Evolutionary conservation across 208 protist genomes (phyloP).

Genomic region (Trypanosomatidae sp.): DNA sequence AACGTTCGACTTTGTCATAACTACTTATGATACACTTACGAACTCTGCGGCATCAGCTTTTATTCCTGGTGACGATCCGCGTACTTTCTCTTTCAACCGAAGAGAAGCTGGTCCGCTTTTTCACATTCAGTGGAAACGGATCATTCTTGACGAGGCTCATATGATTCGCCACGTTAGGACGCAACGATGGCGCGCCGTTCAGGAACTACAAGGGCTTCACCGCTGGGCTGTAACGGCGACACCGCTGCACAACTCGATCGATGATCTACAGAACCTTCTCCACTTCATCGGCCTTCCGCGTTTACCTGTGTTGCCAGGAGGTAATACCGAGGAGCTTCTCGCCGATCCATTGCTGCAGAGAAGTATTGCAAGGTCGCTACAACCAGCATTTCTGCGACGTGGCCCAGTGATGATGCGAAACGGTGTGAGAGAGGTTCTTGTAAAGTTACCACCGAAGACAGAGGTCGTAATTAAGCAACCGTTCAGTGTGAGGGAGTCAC

Average conservation of each 20-base stretch:
- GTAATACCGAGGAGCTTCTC: conserved; percentile 71
- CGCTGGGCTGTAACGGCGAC: conserved; percentile 94
- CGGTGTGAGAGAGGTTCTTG: conserved; percentile 73
- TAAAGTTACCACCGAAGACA: conserved; percentile 78
- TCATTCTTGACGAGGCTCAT: conserved; percentile 96
- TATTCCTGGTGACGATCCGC: conserved; percentile 58
- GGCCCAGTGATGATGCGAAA: conserved; percentile 90
- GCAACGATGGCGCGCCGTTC: conserved; percentile 77
- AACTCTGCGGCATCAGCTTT: conserved; percentile 65
- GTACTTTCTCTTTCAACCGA: conserved; percentile 55
- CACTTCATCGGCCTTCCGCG: conserved; percentile 79
- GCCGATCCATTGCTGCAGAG: conserved; percentile 77
- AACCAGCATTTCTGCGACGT: conserved; percentile 83
- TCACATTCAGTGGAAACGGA: conserved; percentile 89
- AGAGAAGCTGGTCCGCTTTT: conserved; percentile 81
- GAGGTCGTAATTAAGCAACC: conserved; percentile 64
- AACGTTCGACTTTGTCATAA: conserved; percentile 93
- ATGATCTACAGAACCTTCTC: conserved; percentile 92
- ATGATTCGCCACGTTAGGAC: conserved; percentile 91
- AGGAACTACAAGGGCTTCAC: conserved; percentile 78
- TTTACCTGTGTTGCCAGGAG: conserved; percentile 74
- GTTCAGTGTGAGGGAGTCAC: conserved; percentile 73
- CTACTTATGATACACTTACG: conserved; percentile 91
- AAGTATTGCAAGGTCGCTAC: conserved; percentile 83
- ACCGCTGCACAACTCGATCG: conserved; percentile 93